Percentiles rank a stretch among this genome's conserved stretches.
Conservation (phyloP, 1,284 basidiomycete genomes). For the Microbotryum saponariae region DNA sequence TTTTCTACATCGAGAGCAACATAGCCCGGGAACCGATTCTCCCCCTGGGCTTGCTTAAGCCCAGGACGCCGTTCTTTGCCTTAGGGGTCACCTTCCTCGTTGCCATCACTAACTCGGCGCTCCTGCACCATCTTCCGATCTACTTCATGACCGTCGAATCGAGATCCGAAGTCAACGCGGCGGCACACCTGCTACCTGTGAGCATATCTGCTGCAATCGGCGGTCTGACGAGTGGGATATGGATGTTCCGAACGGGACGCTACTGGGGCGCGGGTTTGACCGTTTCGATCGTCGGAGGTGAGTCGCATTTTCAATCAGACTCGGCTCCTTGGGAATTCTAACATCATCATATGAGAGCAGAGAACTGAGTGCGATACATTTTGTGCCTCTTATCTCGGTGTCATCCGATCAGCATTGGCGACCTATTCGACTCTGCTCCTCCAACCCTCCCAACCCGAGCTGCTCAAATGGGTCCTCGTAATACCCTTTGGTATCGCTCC, state of each 20-base stretch:
- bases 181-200: conserved; percentile 69
- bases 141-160: conserved; percentile 72
- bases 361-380: no score
- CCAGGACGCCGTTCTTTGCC: conserved; percentile 3
- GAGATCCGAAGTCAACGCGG: conserved; percentile 41
- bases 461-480: conserved; percentile 5
- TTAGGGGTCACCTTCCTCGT: no score
- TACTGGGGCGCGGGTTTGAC: background rate
- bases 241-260: conserved; percentile 20
- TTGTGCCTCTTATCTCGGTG: background rate
- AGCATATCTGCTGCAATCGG: conserved; percentile 46
- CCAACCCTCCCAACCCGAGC: background rate
- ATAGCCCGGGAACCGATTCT: conserved; percentile 55
- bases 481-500: conserved; percentile 11
- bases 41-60: conserved; percentile 8
- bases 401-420: background rate
- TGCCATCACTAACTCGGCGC: no score
- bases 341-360: background rate
- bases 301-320: background rate
- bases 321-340: background rate
- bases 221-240: conserved; percentile 61
- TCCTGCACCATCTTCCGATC: conserved; percentile 61
- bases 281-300: conserved; percentile 32
- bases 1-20: conserved; percentile 57
- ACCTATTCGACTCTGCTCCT: background rate